Base-by-base conservation (phyloP, 129 eudicot genomes). In the Arctium lappa region DNA sequence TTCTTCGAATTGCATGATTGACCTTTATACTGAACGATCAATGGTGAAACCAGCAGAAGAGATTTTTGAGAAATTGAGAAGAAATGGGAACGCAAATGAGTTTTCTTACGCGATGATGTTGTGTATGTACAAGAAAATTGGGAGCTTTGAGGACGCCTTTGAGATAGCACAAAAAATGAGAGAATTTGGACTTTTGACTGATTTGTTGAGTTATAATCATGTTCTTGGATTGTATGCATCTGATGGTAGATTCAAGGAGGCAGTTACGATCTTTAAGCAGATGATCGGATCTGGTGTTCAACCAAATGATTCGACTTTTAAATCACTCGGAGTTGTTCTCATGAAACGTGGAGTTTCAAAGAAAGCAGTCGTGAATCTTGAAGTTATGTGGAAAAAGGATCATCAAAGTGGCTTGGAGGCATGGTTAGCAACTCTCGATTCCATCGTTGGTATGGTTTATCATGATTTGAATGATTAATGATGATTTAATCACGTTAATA, bases 91-190 rank as follows among this genome's bases (percentile, higher is more conserved):
- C 1, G 97, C 97, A 31, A 93, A 91, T 63, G 99, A 95, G 87
- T 95, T 95, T 75, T 86, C 99, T 0, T 93, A 92, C 74, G 97
- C 99, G 4, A 95, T 95, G 99, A 95, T 91, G 97, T 83, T 95
- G 81, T 91, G 94, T 68, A 85, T 95, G 97, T 93, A 95, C 82
- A 95, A 89, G 87, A 87, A 89, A 70, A 78, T 88, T 34, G 97
- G 94, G 69, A 86, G 91, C 71, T 90, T 90, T 74, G 91, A 83
- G 62, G 92, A 95, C 65, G 97, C 97, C 12, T 79, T 85, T 69
- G 81, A 82, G 85, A 89, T 91, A 42, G 97, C 92, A 13, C 80
- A 83, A 79, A 85, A 86, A 86, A 95, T 95, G 97, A 89, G 90
- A 74, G 95, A 91, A 81, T 76, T 85, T 8, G 97, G 97, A 73